Conservation (phyloP, 306 rosid species). For the Fragaria vesca region DNA sequence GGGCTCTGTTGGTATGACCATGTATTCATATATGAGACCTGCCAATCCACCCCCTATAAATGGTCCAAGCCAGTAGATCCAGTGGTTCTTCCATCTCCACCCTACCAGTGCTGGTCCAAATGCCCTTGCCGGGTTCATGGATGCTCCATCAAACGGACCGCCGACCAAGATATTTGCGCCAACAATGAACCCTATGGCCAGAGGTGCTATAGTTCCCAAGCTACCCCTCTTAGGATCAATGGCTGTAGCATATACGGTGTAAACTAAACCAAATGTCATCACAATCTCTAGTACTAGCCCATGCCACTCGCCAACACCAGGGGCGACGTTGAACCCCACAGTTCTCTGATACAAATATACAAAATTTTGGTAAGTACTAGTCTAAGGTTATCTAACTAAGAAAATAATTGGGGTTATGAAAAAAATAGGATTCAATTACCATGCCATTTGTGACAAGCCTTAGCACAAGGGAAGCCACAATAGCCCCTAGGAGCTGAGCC, state of each 20-base stretch:
- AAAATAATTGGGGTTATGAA: background rate
- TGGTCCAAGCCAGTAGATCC: constrained; percentile 97
- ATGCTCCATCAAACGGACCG: constrained; percentile 90
- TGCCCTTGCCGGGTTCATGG: constrained; percentile 94
- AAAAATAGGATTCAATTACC: constrained; percentile 37
- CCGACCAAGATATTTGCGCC: constrained; percentile 89
- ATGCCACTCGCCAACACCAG: constrained; percentile 50
- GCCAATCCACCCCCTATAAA: constrained; percentile 83
- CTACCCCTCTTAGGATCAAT: constrained; percentile 86
- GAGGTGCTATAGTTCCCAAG: constrained; percentile 62
- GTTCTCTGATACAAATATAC: constrained; percentile 53
- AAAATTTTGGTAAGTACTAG: background rate
- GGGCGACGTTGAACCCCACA: constrained; percentile 48
- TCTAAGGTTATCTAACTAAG: background rate
- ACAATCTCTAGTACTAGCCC: constrained; percentile 69
- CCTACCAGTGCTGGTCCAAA: constrained; percentile 93
- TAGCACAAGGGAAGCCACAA: constrained; percentile 73
- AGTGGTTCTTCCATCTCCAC: constrained; percentile 85
- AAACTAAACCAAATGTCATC: constrained; percentile 78
- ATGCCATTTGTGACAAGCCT: constrained; percentile 78
- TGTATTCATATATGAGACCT: constrained; percentile 67
- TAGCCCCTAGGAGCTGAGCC: constrained; percentile 81
- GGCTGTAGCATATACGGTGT: constrained; percentile 79
- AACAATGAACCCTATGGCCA: constrained; percentile 75
- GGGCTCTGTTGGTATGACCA: constrained; percentile 69